A percentile compares a stretch with the other conserved stretches of the same genome.
Evolutionary conservation across 768 basidiomycete genomes (phyloP).

Genomic region (Boletus rex-veris): DNA sequence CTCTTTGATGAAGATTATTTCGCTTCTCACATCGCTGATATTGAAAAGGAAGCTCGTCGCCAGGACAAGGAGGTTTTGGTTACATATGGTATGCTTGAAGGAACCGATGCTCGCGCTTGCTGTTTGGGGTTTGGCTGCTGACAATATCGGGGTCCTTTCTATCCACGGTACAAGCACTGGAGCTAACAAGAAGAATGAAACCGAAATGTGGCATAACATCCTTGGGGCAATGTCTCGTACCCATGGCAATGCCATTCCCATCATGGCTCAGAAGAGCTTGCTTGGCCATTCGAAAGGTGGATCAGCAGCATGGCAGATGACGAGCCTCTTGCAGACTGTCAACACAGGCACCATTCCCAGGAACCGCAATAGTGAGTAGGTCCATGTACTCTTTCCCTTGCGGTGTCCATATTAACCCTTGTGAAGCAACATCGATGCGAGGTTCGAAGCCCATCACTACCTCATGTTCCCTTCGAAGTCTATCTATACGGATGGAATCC

Average conservation of each 20-base stretch:
- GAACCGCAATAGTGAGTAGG: conserved; percentile 94
- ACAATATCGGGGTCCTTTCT: conserved; percentile 87
- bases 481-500: too few relatives aligned
- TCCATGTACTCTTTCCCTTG: conserved; percentile 16
- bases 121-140: conserved; percentile 92
- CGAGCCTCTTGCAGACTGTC: conserved; percentile 84
- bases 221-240: conserved; percentile 87
- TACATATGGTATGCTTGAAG: conserved; percentile 94
- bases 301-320: conserved; percentile 97
- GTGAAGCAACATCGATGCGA: conserved; percentile 84
- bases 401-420: background rate
- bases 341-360: conserved; percentile 86
- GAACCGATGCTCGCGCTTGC: conserved; percentile 87
- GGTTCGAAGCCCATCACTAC: conserved; percentile 84
- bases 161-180: conserved; percentile 88
- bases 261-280: conserved; percentile 96
- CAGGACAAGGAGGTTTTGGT: conserved; percentile 94
- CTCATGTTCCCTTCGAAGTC: conserved; percentile 98
- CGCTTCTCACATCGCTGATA: conserved; percentile 69
- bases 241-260: conserved; percentile 93
- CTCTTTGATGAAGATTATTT: conserved; percentile 64
- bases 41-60: conserved; percentile 85
- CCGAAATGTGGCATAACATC: conserved; percentile 93
- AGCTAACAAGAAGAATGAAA: conserved; percentile 97
- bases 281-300: conserved; percentile 98